Conservation (phyloP, 768 basidiomycete species). For the Leccinum subgranulosum region DNA sequence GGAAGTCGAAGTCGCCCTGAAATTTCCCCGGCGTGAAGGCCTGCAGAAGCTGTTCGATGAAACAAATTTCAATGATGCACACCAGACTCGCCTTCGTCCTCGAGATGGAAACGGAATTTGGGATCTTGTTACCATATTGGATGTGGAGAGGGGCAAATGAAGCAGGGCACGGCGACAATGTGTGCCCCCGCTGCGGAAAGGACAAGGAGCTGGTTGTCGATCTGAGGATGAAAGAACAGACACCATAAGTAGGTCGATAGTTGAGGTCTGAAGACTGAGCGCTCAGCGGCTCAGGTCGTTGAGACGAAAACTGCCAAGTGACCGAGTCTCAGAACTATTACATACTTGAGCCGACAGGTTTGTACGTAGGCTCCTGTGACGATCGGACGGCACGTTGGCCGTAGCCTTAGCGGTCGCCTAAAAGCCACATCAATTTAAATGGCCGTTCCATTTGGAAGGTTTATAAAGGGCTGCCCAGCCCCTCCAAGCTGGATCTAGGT, state of each 20-base stretch:
- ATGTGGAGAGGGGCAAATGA: slow-evolving; percentile 14
- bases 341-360: slow-evolving; percentile 16
- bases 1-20: slow-evolving; percentile 8
- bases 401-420: slow-evolving; percentile 17
- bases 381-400: slow-evolving; percentile 19
- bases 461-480: background rate
- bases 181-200: slow-evolving; percentile 2
- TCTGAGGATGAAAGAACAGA: slow-evolving; percentile 21
- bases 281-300: slow-evolving; percentile 5
- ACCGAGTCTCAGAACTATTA: slow-evolving; percentile 13
- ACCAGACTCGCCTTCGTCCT: slow-evolving; percentile 3
- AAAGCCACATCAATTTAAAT: slow-evolving; percentile 12
- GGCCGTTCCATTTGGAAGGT: slow-evolving; percentile 6
- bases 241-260: background rate
- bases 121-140: slow-evolving; percentile 6
- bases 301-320: background rate
- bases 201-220: slow-evolving; percentile 7
- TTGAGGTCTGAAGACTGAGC: background rate
- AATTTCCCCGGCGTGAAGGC: slow-evolving; percentile 1
- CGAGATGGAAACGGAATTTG: slow-evolving; percentile 5
- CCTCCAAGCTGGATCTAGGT: slow-evolving; percentile 12
- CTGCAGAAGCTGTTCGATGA: slow-evolving; percentile 2
- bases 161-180: slow-evolving; percentile 11
- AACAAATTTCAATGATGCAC: slow-evolving; percentile 15
- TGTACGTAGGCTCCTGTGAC: slow-evolving; percentile 27